phyloP scores from a whole-genome alignment of 2,329 filamentous ascomycete genomes.

The Teratosphaeria epicoccoides region DNA sequence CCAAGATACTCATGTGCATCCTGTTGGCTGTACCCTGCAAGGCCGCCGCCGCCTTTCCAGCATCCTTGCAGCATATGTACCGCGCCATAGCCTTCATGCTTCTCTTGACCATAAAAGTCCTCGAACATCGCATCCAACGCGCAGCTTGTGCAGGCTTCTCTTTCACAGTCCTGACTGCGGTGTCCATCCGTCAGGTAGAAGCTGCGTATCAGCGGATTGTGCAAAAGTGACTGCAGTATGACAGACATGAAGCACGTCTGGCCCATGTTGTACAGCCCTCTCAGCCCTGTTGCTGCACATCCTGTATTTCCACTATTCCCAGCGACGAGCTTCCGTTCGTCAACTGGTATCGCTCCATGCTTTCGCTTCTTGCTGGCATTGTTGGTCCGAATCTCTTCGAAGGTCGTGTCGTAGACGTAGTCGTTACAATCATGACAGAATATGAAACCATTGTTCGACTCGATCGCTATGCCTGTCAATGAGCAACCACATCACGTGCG shows the following conservation, averaged over 20 bases:
- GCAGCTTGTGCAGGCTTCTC: constrained; percentile 48
- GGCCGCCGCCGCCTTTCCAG: constrained; percentile 63
- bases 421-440: constrained; percentile 78
- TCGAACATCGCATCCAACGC: constrained; percentile 53
- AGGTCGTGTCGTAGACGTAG: constrained; percentile 69
- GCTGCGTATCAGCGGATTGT: constrained; percentile 83
- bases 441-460: constrained; percentile 62
- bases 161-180: constrained; percentile 60
- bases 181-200: constrained; percentile 91
- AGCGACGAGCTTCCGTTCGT: constrained; percentile 59
- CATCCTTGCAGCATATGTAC: constrained; percentile 81
- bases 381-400: constrained; percentile 63
- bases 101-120: constrained; percentile 58
- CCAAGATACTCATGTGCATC: constrained; percentile 97
- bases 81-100: constrained; percentile 80
- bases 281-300: constrained; percentile 76
- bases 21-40: constrained; percentile 85
- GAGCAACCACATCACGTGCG: constrained; percentile 2
- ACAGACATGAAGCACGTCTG: constrained; percentile 98
- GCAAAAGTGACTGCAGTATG: constrained; percentile 82
- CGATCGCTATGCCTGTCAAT: constrained; percentile 49
- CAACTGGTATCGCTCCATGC: constrained; percentile 42
- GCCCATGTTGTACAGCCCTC: constrained; percentile 95
- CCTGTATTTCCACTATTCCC: constrained; percentile 69
- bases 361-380: constrained; percentile 55